Evolutionary conservation across 129 eudicot species (phyloP), one percentile per base, ranked within the genome.

Genomic region (Logfia minima): DNA sequence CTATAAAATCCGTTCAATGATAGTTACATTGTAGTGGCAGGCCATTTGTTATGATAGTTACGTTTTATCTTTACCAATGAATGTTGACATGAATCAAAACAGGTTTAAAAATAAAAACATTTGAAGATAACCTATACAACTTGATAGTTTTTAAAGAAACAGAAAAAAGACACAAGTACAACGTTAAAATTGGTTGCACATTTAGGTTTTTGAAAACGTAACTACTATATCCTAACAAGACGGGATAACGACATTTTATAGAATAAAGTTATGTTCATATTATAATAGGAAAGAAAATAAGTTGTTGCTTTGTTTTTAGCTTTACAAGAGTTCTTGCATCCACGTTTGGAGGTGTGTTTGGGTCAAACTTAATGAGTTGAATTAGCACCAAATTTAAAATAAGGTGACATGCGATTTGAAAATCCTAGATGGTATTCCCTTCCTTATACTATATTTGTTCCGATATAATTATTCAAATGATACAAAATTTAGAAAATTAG

Each of bases 291-390:
- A 66, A 22, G 43, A 14, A 8, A 8, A 18, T 55, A 22, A 6
- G 51, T 24, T 35, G 53, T 67, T 35, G 31, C 18, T n/a, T 35
- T 67, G 26, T 37, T 37, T 56, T 68, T 22, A 2, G 35, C 45
- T 37, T 68, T 48, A 70, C 75, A 56, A 77, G 19, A 77, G 70
- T 77, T 63, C 76, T 68, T 69, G 76, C 70, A 60, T 69, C 81
- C 81, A 58, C 70, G 75, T 56, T 68, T 39, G 62, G 19, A 56
- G 35, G 22, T 19, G 29, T 45, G 53, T 45, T 37, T 41, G n/a
- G 43, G 64, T 63, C 72, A 71, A 79, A 48, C 53, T 21, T 31
- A 41, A 79, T 8, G n/a, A 60, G 19, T 62, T 62, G 76, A 45
- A 31, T 23, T 6, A 48, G 58, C 41, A 17, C 52, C 39, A 39